Conservation (phyloP, 495 filamentous ascomycete species). For the Venustampulla echinocandica region DNA sequence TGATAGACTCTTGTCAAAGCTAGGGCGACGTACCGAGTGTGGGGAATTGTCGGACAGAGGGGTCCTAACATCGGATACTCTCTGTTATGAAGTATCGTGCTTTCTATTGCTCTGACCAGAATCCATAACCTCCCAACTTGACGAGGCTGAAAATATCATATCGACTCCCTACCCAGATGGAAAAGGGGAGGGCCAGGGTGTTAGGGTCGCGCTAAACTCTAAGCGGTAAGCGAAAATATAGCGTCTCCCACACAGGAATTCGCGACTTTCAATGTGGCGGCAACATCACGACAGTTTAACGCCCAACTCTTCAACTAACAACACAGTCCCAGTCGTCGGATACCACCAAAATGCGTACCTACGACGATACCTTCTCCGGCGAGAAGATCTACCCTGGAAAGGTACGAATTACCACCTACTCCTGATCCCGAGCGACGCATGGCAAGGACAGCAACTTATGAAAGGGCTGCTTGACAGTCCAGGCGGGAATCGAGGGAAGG, state of each 20-base stretch:
- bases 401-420: slow-evolving; percentile 48
- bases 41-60: not conserved
- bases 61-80: not conserved
- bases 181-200: no score
- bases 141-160: not conserved
- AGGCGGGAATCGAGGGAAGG: no score
- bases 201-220: not conserved
- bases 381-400: slow-evolving; percentile 98
- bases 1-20: no score
- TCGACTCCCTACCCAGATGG: no score
- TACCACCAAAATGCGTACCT: slow-evolving; percentile 33
- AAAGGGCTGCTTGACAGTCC: no score
- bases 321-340: slow-evolving; percentile 23
- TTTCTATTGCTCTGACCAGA: no score
- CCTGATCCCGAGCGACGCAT: not conserved
- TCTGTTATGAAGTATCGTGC: not conserved
- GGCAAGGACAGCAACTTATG: no score
- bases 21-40: no score
- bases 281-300: slow-evolving; percentile 14
- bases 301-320: slow-evolving; percentile 14
- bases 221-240: not conserved
- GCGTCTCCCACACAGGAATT: slow-evolving; percentile 9
- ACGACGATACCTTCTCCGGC: slow-evolving; percentile 97
- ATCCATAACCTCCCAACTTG: no score
- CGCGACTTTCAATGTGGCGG: slow-evolving; percentile 10